Conservation (phyloP, 2,329 filamentous ascomycete species). For the Aspergillus novofumigatus region DNA sequence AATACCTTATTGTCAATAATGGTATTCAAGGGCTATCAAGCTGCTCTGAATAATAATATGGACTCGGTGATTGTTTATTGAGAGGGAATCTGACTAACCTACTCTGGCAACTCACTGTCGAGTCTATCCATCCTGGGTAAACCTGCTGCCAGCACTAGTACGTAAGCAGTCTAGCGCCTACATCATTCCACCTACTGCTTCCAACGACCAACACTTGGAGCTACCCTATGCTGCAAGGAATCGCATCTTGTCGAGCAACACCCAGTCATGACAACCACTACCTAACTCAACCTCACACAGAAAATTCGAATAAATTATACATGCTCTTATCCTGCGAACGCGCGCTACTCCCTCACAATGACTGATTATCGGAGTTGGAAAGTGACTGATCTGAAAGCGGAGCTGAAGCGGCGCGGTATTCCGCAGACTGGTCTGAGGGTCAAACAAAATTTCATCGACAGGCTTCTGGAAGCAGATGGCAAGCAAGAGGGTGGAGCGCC, state of each 20-base stretch:
- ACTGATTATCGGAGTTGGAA: constrained; percentile 59
- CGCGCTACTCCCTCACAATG: constrained; percentile 34
- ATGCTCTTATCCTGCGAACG: constrained; percentile 1
- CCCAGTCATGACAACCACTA: constrained; percentile 8
- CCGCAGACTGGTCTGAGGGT: constrained; percentile 66
- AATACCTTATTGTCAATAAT: not conserved
- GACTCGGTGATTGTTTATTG: not conserved
- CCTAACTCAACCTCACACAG: not conserved
- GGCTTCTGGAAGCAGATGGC: constrained; percentile 49
- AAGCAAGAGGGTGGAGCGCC: constrained; percentile 28
- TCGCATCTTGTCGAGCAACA: constrained; percentile 6
- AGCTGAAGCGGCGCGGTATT: constrained; percentile 69
- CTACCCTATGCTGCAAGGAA: constrained; percentile 9
- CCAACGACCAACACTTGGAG: constrained; percentile 1
- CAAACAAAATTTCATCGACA: constrained; percentile 60
- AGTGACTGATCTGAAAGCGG: constrained; percentile 69
- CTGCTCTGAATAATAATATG: no score
- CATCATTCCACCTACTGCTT: constrained; percentile 11
- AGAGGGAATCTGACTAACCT: not conserved
- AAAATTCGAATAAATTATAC: not conserved
- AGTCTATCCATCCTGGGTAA: not conserved
- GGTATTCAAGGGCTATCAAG: not conserved
- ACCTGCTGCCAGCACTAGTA: not conserved
- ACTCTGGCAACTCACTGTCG: not conserved
- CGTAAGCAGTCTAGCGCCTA: constrained; percentile 10